Percentiles rank a stretch among this genome's conserved stretches.
These are phyloP conservation scores for Elsinoe arachidis DNA, from an alignment of 2,329 filamentous ascomycete genomes.

Conservation along the genomic window DNA sequence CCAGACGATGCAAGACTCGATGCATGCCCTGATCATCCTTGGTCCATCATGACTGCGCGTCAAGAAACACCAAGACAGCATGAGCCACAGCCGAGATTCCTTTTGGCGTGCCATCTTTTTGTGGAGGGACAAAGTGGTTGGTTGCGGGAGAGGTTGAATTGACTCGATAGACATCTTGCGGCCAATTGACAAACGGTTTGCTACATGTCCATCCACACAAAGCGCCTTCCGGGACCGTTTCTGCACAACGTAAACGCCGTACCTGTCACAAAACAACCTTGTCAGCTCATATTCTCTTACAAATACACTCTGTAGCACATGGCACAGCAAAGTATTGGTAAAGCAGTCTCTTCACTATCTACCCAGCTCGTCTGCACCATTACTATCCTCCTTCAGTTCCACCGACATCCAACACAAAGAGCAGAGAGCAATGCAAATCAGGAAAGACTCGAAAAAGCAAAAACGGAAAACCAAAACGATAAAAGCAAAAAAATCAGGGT, in stretches of 20 bases:
- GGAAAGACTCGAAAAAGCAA: conserved; percentile 10
- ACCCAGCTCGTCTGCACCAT: conserved; percentile 6
- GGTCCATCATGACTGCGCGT: too few relatives aligned
- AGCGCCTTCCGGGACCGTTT: background rate
- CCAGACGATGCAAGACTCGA: too few relatives aligned
- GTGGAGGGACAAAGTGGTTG: background rate
- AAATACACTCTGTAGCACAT: background rate
- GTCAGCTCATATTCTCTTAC: background rate
- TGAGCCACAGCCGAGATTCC: background rate
- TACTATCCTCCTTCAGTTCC: conserved; percentile 5
- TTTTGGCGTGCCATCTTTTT: background rate
- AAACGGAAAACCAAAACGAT: conserved; percentile 6
- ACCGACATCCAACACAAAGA: conserved; percentile 5
- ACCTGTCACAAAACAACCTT: background rate
- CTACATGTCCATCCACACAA: background rate
- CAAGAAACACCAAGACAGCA: background rate
- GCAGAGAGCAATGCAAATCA: conserved; percentile 10
- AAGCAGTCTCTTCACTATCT: conserved; percentile 11
- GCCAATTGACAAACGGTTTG: background rate
- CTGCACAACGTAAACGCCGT: background rate
- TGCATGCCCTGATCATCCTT: too few relatives aligned
- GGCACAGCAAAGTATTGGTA: background rate
- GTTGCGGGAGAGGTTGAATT: too few relatives aligned
- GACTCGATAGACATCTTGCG: too few relatives aligned
- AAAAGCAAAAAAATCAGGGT: conserved; percentile 15